Evolutionary conservation across 2,329 filamentous ascomycete species (phyloP).

Genomic region (Penicillium sp.): DNA sequence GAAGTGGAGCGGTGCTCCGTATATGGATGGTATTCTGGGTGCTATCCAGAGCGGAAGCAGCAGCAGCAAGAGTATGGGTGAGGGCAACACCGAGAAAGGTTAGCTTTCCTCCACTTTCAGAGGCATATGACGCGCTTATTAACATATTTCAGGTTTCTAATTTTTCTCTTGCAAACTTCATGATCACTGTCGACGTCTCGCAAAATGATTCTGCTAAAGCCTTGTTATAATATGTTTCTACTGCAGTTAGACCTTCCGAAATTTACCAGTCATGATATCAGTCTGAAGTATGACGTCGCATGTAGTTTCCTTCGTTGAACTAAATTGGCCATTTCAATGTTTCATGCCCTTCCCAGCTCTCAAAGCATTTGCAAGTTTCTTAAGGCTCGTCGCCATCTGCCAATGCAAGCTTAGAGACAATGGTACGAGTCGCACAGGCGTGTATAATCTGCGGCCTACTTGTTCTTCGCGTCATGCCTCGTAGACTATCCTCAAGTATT

Average conservation of each 20-base stretch:
- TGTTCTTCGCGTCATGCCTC: too few species aligned
- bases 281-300: neutral
- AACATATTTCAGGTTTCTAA: neutral
- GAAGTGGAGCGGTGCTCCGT: slow-evolving; percentile 68
- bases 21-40: slow-evolving; percentile 87
- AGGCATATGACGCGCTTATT: neutral
- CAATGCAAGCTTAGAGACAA: too few species aligned
- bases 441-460: too few species aligned
- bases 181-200: neutral
- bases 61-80: slow-evolving; percentile 88
- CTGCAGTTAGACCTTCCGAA: neutral
- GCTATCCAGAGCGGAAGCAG: slow-evolving; percentile 89
- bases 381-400: too few species aligned
- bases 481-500: too few species aligned
- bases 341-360: neutral
- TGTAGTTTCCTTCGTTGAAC: neutral
- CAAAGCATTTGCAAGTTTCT: too few species aligned
- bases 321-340: neutral
- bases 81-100: slow-evolving; percentile 78
- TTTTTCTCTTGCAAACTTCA: neutral
- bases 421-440: too few species aligned
- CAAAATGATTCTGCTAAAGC: neutral
- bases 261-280: neutral
- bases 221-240: neutral
- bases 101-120: slow-evolving; percentile 8